Conservation (phyloP, 2,329 filamentous ascomycete species). For the Shiraia sp. region DNA sequence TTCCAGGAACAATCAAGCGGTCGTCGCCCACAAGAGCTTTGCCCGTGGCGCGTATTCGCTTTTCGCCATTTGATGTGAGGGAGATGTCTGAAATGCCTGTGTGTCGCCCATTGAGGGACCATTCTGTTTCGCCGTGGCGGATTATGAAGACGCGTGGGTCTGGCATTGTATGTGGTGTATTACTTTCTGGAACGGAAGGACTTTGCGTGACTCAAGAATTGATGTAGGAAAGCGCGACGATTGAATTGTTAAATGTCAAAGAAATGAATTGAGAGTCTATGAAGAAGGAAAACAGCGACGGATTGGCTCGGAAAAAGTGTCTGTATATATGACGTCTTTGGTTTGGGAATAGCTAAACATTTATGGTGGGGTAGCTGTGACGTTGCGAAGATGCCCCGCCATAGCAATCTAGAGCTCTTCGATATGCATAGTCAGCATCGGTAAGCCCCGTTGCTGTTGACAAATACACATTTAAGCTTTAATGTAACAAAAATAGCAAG, state of each 20-base stretch:
- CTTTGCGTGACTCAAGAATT: not conserved
- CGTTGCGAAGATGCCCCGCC: constrained; percentile 13
- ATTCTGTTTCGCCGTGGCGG: constrained; percentile 93
- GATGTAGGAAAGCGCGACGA: not conserved
- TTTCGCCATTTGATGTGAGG: constrained; percentile 73
- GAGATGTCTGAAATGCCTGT: constrained; percentile 87
- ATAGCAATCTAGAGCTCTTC: not conserved
- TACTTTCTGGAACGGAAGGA: too few relatives aligned
- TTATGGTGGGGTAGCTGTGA: constrained; percentile 25
- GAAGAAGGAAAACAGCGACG: constrained; percentile 1
- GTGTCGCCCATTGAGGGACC: constrained; percentile 79
- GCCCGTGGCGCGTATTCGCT: constrained; percentile 66
- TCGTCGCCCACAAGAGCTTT: constrained; percentile 82
- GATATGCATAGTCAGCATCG: constrained; percentile 20
- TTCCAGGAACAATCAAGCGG: constrained; percentile 78
- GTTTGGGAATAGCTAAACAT: constrained; percentile 4
- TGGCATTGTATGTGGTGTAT: constrained; percentile 44
- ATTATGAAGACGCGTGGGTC: constrained; percentile 57
- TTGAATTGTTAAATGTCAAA: not conserved
- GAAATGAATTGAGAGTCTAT: not conserved
- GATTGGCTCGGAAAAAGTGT: not conserved
- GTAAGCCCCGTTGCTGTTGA: constrained; percentile 14
- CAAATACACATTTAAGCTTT: not conserved
- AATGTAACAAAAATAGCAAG: not conserved
- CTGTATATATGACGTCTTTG: constrained; percentile 13